Evolutionary conservation across 345 rosid genomes (phyloP).

Genomic region (Raphanus raphanistrum): DNA sequence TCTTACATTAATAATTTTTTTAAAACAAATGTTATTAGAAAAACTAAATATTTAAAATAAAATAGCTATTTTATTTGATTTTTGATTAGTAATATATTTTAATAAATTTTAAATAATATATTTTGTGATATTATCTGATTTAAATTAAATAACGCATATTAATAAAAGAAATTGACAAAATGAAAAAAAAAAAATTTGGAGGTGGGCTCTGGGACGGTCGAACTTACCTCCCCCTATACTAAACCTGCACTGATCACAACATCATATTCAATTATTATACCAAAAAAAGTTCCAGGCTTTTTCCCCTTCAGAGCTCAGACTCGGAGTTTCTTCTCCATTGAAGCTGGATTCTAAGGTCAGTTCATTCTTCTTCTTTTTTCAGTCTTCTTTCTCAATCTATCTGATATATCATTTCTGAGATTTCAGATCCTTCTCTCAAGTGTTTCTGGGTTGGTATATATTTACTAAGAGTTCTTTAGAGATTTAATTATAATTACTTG

Average conservation of each 20-base stretch:
- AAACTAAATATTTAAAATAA: no score
- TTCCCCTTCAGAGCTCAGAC: background rate
- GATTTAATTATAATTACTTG: conserved; percentile 4
- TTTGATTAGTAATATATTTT: no score
- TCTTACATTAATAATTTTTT: no score
- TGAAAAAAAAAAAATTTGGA: no score
- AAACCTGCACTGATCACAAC: background rate
- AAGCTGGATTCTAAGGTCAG: conserved; percentile 38
- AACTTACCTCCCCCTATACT: no score
- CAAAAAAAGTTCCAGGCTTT: background rate
- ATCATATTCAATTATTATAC: background rate
- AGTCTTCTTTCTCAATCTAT: background rate
- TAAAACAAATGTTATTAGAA: no score
- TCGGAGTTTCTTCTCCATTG: conserved; percentile 18
- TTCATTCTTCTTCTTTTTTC: background rate
- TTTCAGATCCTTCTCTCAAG: conserved; percentile 12
- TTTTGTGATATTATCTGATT: no score
- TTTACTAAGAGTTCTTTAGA: conserved; percentile 4
- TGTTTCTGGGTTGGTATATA: conserved; percentile 7
- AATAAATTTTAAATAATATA: no score
- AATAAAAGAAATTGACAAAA: no score
- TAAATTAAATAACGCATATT: no score
- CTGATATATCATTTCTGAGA: background rate
- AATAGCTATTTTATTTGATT: no score
- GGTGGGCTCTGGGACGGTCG: no score